Base-by-base conservation (phyloP, 129 eudicot genomes). In the Pseudognaphalium luteoalbum region DNA sequence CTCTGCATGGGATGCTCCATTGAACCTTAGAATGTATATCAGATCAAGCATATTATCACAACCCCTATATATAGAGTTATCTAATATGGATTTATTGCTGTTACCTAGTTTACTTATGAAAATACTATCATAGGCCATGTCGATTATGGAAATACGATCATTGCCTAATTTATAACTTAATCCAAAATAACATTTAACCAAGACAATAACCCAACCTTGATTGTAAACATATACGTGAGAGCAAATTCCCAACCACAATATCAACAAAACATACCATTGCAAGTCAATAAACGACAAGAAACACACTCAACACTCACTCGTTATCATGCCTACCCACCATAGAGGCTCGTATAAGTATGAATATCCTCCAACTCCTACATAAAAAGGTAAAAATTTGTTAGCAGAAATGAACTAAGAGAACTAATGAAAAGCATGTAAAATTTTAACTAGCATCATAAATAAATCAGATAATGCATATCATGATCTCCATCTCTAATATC, bases 301-400 rank as follows among this genome's bases (percentile, higher is more conserved):
- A 66, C 35, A 65, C 50, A 65, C 70, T 33, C 76, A 57, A 47
- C 84, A 88, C 98, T 93, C 77, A 93, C 98, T 93, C 80, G 98
- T 85, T 77, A 85, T 93, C 94, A 93, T 82, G 83, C 98, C 98
- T 76, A 87, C 84, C 98, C 98, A 93, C 98, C 98, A 93, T 65
- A 93, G 88, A 85, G 98, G 98, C 85, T 93, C 98, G 67, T 86
- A 88, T 75, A 93, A 82, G 84, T 93, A 93, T 69, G 98, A 93
- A 82, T 88, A 93, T 70, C 98, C 98, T 79, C 98, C 98, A 77
- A 74, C 82, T 74, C 98, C 98, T 93, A 92, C 14, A 66, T 32
- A 70, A 71, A 69, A 79, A 19, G 70, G 47, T 34, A 4, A 66
- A 71, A 37, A 2, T 4, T 15, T 61, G 59, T 82, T 41, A 65